A percentile compares a stretch with the other conserved stretches of the same genome.
phyloP scores from a whole-genome alignment of 2,329 filamentous ascomycete genomes.

The Ascochyta koolunga region DNA sequence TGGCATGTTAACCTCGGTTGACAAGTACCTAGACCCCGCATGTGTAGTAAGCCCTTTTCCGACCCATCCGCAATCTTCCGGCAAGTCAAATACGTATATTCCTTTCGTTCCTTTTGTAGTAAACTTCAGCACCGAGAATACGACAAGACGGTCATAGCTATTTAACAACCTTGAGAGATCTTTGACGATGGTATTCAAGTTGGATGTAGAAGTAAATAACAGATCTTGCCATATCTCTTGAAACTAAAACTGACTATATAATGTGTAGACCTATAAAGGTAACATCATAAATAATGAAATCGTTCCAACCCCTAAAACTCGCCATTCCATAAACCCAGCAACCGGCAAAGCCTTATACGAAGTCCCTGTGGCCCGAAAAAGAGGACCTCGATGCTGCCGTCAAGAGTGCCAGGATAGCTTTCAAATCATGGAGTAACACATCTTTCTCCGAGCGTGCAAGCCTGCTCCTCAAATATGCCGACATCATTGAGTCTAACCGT shows the following conservation, averaged over 20 bases:
- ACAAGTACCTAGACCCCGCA: constrained; percentile 8
- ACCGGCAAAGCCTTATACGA: constrained; percentile 54
- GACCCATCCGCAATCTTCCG: neutral
- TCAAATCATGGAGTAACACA: constrained; percentile 50
- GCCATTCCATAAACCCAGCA: constrained; percentile 57
- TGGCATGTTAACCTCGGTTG: neutral
- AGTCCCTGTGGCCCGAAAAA: constrained; percentile 54
- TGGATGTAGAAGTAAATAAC: constrained; percentile 16
- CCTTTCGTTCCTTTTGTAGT: neutral
- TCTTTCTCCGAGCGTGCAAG: constrained; percentile 26
- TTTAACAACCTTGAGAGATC: too few relatives aligned
- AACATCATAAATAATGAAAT: constrained; percentile 59
- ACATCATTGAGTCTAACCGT: constrained; percentile 26
- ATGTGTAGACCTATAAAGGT: constrained; percentile 21
- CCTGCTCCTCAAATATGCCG: constrained; percentile 26
- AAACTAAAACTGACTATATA: neutral
- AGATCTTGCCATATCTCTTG: neutral
- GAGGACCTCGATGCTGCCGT: constrained; percentile 59
- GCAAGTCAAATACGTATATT: neutral
- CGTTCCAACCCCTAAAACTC: constrained; percentile 49
- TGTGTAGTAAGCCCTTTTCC: constrained; percentile 1
- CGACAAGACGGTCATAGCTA: too few relatives aligned
- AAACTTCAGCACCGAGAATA: neutral
- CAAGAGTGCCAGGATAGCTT: constrained; percentile 51
- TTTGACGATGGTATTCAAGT: neutral